Evolutionary conservation across 1,284 basidiomycete species (phyloP).

Genomic region (Cutaneotrichosporon cyanovorans): DNA sequence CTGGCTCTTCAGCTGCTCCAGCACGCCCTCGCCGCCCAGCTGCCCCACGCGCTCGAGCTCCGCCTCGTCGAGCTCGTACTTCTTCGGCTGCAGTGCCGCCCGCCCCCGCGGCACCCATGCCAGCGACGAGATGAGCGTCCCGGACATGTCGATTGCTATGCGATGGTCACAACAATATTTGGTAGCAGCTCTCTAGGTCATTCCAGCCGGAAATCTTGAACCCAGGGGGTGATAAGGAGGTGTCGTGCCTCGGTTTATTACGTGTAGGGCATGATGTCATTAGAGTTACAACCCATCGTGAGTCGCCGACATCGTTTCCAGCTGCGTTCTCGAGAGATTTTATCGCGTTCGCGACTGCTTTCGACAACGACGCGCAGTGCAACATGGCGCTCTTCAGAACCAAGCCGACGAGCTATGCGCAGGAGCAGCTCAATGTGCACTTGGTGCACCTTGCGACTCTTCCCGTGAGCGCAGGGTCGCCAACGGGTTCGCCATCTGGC

Average conservation of each 20-base stretch:
- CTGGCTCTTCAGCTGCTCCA: slow-evolving; percentile 71
- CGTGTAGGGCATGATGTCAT: background rate
- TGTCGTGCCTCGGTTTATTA: background rate
- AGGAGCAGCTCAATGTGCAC: slow-evolving; percentile 36
- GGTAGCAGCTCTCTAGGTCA: background rate
- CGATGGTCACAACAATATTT: background rate
- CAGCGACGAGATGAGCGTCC: slow-evolving; percentile 51
- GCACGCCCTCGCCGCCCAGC: slow-evolving; percentile 72
- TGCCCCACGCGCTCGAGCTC: slow-evolving; percentile 86
- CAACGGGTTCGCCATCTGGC: slow-evolving; percentile 1
- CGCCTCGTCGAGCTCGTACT: slow-evolving; percentile 83
- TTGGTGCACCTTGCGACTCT: slow-evolving; percentile 39
- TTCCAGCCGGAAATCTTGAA: background rate
- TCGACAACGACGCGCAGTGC: background rate
- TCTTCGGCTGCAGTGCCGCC: slow-evolving; percentile 66
- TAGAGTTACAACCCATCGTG: too few species aligned
- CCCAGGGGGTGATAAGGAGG: slow-evolving; percentile 5
- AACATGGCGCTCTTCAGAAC: slow-evolving; percentile 21
- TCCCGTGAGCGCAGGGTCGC: slow-evolving; percentile 26
- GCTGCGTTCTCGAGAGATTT: background rate
- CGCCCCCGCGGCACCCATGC: slow-evolving; percentile 77
- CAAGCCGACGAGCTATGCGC: slow-evolving; percentile 34
- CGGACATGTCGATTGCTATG: slow-evolving; percentile 33
- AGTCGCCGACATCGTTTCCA: background rate
- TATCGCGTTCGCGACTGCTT: background rate